These are phyloP conservation scores for Fusarium tricinctum DNA, from an alignment of 2,329 filamentous ascomycete species.

Conservation along the genomic window DNA sequence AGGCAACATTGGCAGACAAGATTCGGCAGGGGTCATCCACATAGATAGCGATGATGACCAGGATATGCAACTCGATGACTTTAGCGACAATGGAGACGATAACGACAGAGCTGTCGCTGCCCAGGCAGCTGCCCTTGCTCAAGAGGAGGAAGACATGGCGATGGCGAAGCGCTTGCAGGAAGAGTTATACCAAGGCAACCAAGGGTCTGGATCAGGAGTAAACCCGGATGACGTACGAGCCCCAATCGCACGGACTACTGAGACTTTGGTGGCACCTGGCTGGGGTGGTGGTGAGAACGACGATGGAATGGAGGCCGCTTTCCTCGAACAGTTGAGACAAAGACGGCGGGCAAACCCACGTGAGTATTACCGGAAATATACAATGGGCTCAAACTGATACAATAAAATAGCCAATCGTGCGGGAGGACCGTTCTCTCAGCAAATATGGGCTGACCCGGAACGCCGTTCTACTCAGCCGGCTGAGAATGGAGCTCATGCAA, in stretches of 20 bases:
- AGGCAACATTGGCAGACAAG: constrained; percentile 52
- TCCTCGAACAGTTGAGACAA: constrained; percentile 75
- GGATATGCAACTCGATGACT: constrained; percentile 57
- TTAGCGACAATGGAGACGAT: constrained; percentile 57
- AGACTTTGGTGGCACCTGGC: constrained; percentile 85
- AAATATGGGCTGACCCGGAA: constrained; percentile 55
- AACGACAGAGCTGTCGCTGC: constrained; percentile 59
- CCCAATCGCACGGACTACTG: constrained; percentile 90
- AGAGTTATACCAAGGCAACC: constrained; percentile 79
- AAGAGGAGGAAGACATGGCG: constrained; percentile 89
- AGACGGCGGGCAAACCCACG: constrained; percentile 53
- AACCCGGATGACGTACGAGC: constrained; percentile 79
- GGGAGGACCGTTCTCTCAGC: constrained; percentile 57
- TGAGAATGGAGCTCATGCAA: constrained; percentile 75
- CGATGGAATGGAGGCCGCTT: constrained; percentile 68
- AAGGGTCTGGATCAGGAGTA: constrained; percentile 53
- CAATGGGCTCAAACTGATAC: constrained; percentile 11
- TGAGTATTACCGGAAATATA: constrained; percentile 41
- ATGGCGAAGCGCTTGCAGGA: constrained; percentile 94
- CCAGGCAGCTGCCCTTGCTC: constrained; percentile 61
- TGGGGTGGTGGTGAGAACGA: constrained; percentile 63
- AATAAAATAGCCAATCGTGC: constrained; percentile 37
- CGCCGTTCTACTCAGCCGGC: constrained; percentile 40
- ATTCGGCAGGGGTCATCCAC: constrained; percentile 68
- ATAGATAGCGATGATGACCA: constrained; percentile 65